Conservation (phyloP, 1,284 basidiomycete species). For the Ceratorhiza oryzae-sativae region DNA sequence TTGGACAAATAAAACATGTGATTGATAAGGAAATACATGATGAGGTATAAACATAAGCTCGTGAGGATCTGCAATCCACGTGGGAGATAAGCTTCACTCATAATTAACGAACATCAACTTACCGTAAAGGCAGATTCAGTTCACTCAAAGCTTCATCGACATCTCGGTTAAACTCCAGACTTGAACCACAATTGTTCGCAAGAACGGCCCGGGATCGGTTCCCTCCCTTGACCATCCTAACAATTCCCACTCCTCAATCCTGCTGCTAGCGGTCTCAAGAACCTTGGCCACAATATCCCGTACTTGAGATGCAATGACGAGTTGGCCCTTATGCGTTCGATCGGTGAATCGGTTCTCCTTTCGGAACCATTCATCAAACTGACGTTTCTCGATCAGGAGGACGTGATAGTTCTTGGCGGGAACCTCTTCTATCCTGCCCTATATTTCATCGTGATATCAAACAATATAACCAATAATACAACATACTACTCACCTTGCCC, state of each 20-base stretch:
- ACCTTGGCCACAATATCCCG: constrained; percentile 24
- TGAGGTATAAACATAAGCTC: not conserved
- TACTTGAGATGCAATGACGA: constrained; percentile 25
- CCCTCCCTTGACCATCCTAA: constrained; percentile 30
- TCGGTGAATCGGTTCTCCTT: constrained; percentile 28
- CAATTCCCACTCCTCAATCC: constrained; percentile 33
- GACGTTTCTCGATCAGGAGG: constrained; percentile 30
- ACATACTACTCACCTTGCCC: constrained; percentile 7
- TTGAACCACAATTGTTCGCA: constrained; percentile 34
- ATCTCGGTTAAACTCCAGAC: constrained; percentile 30
- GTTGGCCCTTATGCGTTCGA: constrained; percentile 21
- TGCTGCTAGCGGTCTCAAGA: constrained; percentile 8
- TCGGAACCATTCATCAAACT: constrained; percentile 37
- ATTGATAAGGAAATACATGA: not conserved
- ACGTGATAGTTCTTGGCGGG: constrained; percentile 14
- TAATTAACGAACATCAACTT: not conserved
- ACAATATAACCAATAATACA: not conserved
- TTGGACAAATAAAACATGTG: not conserved
- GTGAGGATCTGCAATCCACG: not conserved
- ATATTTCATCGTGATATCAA: not conserved
- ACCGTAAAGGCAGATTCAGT: not conserved
- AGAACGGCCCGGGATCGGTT: constrained; percentile 13
- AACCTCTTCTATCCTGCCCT: constrained; percentile 30
- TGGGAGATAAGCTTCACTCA: not conserved
- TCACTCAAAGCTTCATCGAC: constrained; percentile 22